phyloP scores from a whole-genome alignment of 805 yeast genomes.

The Cyberlindnera meyerae region DNA sequence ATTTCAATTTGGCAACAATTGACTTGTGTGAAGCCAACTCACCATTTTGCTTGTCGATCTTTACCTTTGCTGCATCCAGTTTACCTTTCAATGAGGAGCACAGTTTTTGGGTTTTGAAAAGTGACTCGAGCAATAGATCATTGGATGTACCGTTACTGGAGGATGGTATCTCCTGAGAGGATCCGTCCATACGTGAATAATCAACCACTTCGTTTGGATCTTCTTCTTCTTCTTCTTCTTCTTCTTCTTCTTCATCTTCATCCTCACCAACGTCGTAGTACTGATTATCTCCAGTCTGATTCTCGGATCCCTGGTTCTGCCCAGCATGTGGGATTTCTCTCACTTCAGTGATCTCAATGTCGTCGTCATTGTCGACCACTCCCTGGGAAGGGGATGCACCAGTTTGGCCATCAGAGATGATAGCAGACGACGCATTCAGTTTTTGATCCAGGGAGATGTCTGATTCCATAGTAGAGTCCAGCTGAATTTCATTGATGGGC shows the following conservation, averaged over 20 bases:
- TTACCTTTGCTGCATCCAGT: conserved; percentile 26
- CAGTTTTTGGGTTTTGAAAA: conserved; percentile 34
- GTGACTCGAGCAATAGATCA: conserved; percentile 36
- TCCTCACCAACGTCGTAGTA: too few relatives aligned
- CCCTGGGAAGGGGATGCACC: background rate
- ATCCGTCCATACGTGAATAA: background rate
- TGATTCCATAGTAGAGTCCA: too few relatives aligned
- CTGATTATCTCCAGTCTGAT: too few relatives aligned
- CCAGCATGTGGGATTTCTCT: conserved; percentile 16
- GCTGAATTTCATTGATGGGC: conserved; percentile 5
- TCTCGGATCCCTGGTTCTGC: too few relatives aligned
- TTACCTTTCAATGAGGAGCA: conserved; percentile 31
- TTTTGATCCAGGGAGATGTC: too few relatives aligned
- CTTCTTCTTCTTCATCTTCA: too few relatives aligned
- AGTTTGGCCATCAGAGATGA: background rate
- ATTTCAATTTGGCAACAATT: conserved; percentile 21
- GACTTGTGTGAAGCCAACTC: conserved; percentile 22
- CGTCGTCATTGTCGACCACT: conserved; percentile 25
- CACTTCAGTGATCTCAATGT: conserved; percentile 38
- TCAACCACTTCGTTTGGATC: background rate
- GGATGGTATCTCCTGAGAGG: background rate
- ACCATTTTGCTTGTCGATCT: conserved; percentile 24
- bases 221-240: background rate
- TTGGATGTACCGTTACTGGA: conserved; percentile 23
- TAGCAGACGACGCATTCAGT: too few relatives aligned